phyloP scores from a whole-genome alignment of 805 yeast species.

The Lachancea kluyveri region DNA sequence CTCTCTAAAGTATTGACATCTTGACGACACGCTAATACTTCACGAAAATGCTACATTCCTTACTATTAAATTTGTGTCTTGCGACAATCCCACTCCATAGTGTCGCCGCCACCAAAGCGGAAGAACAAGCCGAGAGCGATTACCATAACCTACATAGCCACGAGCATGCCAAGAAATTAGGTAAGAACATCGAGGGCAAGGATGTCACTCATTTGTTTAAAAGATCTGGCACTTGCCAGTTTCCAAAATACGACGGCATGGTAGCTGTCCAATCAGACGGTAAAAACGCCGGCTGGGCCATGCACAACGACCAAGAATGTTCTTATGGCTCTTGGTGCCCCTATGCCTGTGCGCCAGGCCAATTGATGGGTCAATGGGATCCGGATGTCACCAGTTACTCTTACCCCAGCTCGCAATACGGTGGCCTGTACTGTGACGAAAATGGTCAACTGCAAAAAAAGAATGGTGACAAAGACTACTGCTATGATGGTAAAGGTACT shows the following conservation, averaged over 20 bases:
- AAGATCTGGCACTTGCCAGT: slow-evolving; percentile 46
- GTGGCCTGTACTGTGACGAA: slow-evolving; percentile 73
- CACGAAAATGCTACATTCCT: too few relatives aligned
- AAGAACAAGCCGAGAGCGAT: slow-evolving; percentile 11
- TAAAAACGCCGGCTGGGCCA: slow-evolving; percentile 80
- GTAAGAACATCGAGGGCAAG: slow-evolving; percentile 25
- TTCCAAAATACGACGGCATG: slow-evolving; percentile 63
- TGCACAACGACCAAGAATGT: slow-evolving; percentile 69
- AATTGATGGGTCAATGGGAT: slow-evolving; percentile 87
- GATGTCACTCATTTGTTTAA: slow-evolving; percentile 21
- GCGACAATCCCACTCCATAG: too few relatives aligned
- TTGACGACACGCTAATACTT: too few relatives aligned
- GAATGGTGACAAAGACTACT: slow-evolving; percentile 49
- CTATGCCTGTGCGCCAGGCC: slow-evolving; percentile 87
- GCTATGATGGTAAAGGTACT: slow-evolving; percentile 74
- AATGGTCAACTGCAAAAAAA: slow-evolving; percentile 65
- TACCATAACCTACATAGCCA: slow-evolving; percentile 14
- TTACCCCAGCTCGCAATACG: slow-evolving; percentile 73
- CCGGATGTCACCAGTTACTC: slow-evolving; percentile 62
- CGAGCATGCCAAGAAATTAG: slow-evolving; percentile 15
- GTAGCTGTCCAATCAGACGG: slow-evolving; percentile 58
- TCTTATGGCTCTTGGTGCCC: slow-evolving; percentile 80
- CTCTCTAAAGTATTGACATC: too few relatives aligned
- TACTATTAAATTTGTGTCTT: too few relatives aligned
- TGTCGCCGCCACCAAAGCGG: slow-evolving; percentile 7